A percentile compares a stretch with the other conserved stretches of the same genome.
Conservation (phyloP, 2,329 filamentous ascomycete genomes). For the Aspergillus jensenii region DNA sequence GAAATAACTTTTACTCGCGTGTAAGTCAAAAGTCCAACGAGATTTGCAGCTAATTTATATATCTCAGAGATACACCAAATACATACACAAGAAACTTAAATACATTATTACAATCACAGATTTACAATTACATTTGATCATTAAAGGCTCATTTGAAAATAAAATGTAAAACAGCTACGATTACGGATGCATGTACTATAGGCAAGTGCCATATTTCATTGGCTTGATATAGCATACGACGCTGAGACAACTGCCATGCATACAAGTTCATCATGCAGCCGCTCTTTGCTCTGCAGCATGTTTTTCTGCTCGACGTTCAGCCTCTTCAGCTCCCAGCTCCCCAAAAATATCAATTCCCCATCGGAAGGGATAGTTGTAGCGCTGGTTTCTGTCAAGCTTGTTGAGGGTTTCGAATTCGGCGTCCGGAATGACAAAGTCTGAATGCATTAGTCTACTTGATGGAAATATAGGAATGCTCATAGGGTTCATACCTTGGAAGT, state of each 20-base stretch:
- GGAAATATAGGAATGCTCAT: neutral
- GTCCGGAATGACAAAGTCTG: slow-evolving; percentile 36
- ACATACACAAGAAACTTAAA: neutral
- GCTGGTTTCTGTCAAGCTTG: slow-evolving; percentile 35
- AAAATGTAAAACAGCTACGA: no score
- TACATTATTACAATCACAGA: no score
- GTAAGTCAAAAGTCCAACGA: no score
- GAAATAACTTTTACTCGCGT: no score
- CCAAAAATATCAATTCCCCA: slow-evolving; percentile 42
- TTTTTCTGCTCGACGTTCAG: slow-evolving; percentile 29
- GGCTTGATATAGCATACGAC: neutral
- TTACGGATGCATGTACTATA: neutral
- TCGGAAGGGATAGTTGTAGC: slow-evolving; percentile 39
- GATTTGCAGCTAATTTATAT: neutral
- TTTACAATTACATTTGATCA: no score
- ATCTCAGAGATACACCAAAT: neutral
- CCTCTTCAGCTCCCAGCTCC: slow-evolving; percentile 35
- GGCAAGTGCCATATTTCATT: neutral
- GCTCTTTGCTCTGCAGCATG: slow-evolving; percentile 25
- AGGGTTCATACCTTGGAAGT: slow-evolving; percentile 41
- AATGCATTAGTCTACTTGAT: neutral
- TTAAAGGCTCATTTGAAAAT: no score
- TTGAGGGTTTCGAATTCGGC: slow-evolving; percentile 35
- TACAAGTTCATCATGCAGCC: neutral
- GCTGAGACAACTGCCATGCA: neutral